Evolutionary conservation across 2,329 filamentous ascomycete species (phyloP).

Genomic region (Penicillium brevicompactum): DNA sequence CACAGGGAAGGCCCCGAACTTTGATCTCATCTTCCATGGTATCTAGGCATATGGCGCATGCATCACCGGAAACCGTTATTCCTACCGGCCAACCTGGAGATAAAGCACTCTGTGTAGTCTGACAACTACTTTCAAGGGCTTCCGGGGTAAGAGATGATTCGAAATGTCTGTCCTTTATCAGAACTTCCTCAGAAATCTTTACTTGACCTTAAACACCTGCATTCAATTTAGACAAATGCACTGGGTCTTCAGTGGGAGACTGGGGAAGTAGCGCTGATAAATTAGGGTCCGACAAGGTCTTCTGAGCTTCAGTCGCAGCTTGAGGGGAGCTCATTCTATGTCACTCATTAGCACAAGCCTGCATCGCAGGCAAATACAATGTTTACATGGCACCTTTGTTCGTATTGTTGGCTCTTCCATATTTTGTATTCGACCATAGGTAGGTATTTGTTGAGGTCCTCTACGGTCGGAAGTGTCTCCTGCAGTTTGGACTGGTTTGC

Average conservation of each 20-base stretch:
- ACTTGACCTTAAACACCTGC: not conserved
- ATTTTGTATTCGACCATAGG: constrained; percentile 4
- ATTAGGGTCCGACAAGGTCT: not conserved
- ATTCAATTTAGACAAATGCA: constrained; percentile 1
- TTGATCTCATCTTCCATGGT: constrained; percentile 3
- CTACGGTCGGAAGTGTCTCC: not conserved
- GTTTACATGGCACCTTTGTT: not conserved
- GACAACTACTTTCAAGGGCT: not conserved
- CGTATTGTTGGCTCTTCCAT: constrained; percentile 1
- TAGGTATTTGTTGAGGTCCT: constrained; percentile 2
- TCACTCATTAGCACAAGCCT: not conserved
- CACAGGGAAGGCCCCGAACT: constrained; percentile 5
- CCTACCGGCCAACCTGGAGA: not conserved
- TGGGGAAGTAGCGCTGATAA: not conserved
- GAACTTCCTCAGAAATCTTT: not conserved
- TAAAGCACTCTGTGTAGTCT: not conserved
- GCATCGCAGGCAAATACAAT: not conserved
- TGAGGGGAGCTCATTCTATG: not conserved
- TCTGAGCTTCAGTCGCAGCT: not conserved
- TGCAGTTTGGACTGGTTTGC: not conserved
- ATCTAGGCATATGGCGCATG: constrained; percentile 6
- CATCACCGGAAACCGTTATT: not conserved
- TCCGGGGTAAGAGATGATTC: not conserved
- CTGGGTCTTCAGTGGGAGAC: constrained; percentile 1
- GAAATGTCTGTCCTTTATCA: not conserved